Evolutionary conservation across 345 rosid species (phyloP), one percentile per base, ranked within the genome.

Genomic region (Bruguiera gymnorhiza): DNA sequence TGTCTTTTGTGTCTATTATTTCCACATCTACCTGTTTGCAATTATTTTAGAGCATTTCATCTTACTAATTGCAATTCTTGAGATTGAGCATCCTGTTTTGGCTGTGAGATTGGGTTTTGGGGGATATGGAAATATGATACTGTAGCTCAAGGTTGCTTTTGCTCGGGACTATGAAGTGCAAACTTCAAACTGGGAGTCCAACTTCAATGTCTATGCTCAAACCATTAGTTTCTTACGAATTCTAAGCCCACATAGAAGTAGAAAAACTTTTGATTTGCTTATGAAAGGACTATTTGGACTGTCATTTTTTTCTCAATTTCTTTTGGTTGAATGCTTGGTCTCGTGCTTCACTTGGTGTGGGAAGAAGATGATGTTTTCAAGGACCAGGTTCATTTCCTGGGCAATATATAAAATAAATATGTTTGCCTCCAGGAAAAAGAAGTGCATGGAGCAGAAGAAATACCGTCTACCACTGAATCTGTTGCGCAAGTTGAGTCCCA

Each of bases 371-470:
- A 10, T 23, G 18, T 34, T 71, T 15, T 8, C 15, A 10, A 54
- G 20, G 20, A 7, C 26, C 37, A 21, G 3, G 34, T 23, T 68
- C 30, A 54, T 61, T 53, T 36, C 66, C 23, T 59, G 60, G 26
- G 61, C 29, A 18, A 21, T 23, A 68, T 73, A 39, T 34, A 34
- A 34, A 60, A 20, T 62, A 61, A 24, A 62, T 72, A 16, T 73
- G 50, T 43, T 43, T 43, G 15, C 30, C 50, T 76, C 20, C 46
- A 84, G 88, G 86, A 87, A 70, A 75, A 79, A 34, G 86, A 80
- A 76, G 76, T 8, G 8, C 73, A 63, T 63, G 88, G 84, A 68
- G 83, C 52, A 66, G 87, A 71, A 79, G 89, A 86, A 70, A 64
- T 36, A 54, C 78, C 75, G 48, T 64, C 81, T 39, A 54, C 74